These are phyloP conservation scores for Schizopora paradoxa DNA, from an alignment of 1,284 basidiomycete species.

Conservation along the genomic window DNA sequence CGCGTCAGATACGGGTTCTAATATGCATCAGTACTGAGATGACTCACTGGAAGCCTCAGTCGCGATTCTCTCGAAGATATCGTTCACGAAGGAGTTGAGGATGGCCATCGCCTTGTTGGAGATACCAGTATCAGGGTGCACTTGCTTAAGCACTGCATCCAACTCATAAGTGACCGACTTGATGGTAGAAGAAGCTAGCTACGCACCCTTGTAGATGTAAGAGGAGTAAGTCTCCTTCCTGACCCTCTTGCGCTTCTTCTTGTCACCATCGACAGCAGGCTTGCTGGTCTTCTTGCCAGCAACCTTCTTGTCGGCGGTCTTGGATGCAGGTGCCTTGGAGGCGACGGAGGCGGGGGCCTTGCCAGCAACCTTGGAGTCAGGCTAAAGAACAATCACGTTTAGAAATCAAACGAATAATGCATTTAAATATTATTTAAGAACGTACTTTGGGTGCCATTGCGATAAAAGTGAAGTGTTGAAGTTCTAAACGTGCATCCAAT, in stretches of 20 bases:
- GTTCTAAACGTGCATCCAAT: not conserved
- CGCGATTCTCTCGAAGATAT: slow-evolving; percentile 72
- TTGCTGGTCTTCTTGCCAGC: slow-evolving; percentile 50
- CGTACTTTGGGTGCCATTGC: slow-evolving; percentile 21
- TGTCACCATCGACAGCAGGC: slow-evolving; percentile 40
- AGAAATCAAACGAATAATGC: not conserved
- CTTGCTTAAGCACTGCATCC: slow-evolving; percentile 54
- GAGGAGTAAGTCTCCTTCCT: slow-evolving; percentile 66
- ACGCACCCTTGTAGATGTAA: slow-evolving; percentile 64
- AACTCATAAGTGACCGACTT: slow-evolving; percentile 14
- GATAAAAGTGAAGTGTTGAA: not conserved
- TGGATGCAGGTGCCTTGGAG: slow-evolving; percentile 49
- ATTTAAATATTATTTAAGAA: not conserved
- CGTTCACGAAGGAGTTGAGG: slow-evolving; percentile 66
- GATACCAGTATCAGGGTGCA: slow-evolving; percentile 76
- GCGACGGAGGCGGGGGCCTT: slow-evolving; percentile 47
- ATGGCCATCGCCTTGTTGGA: slow-evolving; percentile 76
- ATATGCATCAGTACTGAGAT: slow-evolving; percentile 10
- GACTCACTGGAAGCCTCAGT: slow-evolving; percentile 60
- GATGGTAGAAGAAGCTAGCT: not conserved
- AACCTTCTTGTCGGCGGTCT: slow-evolving; percentile 31
- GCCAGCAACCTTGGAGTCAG: slow-evolving; percentile 43
- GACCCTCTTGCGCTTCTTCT: slow-evolving; percentile 55
- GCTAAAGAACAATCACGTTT: slow-evolving; percentile 27
- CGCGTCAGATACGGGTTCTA: too few species aligned